Conservation (phyloP, 257 asterid species). For the Mitragyna speciosa region DNA sequence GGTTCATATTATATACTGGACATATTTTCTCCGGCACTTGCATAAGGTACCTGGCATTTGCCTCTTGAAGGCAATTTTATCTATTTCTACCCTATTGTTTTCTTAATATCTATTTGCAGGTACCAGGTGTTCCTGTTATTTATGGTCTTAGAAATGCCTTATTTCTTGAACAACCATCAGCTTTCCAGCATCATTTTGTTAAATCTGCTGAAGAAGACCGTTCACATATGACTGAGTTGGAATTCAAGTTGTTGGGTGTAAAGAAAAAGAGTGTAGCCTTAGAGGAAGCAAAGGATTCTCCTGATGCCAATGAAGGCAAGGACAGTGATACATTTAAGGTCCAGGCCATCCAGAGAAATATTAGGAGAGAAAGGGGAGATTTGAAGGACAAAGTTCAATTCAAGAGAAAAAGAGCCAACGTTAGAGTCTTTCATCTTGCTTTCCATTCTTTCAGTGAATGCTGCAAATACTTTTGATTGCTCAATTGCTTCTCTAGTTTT, state of each 20-base stretch:
- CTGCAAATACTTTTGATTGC: background rate
- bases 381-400: slow-evolving; percentile 31
- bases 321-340: slow-evolving; percentile 26
- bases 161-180: slow-evolving; percentile 79
- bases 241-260: slow-evolving; percentile 45
- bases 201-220: slow-evolving; percentile 72
- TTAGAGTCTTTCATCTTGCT: slow-evolving; percentile 10
- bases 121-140: slow-evolving; percentile 85
- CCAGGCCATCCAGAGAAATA: slow-evolving; percentile 25
- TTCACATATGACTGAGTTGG: slow-evolving; percentile 66
- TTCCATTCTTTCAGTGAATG: background rate
- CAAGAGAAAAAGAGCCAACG: slow-evolving; percentile 42
- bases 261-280: slow-evolving; percentile 37
- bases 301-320: slow-evolving; percentile 42
- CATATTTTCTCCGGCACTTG: background rate
- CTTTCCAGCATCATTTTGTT: slow-evolving; percentile 59
- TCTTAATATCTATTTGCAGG: slow-evolving; percentile 35
- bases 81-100: background rate
- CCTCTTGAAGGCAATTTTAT: background rate
- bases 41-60: background rate
- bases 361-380: slow-evolving; percentile 28
- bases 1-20: background rate
- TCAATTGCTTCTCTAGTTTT: background rate
- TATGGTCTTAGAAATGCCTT: slow-evolving; percentile 80
- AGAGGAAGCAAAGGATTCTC: slow-evolving; percentile 48